Base-by-base conservation (phyloP, 768 basidiomycete genomes). In the Lactarius trivialis region DNA sequence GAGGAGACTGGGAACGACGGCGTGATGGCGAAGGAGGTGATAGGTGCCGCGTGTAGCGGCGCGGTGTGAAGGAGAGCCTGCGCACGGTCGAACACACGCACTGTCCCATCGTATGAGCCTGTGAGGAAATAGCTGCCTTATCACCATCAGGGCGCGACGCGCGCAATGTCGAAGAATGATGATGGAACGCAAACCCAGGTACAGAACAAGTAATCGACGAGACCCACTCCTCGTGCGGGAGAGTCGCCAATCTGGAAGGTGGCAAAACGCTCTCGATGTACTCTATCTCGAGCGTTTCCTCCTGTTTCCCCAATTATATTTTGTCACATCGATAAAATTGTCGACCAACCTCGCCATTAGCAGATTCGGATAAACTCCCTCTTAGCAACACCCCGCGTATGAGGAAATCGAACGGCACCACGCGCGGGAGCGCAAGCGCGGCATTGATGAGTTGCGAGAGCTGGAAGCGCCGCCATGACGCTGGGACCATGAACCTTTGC, bases 391-490 rank as follows among this genome's bases (percentile, higher is more conserved):
- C 84, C n/a, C 93, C 92, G 50, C 82, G 79, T 45, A 97, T 78
- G 50, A 99, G 74, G 73, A 98, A 98, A 73, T 99, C 95, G 71
- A 98, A 98, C 0, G 94, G 95, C 3, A 96, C 78, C 0, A 90
- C 85, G 58, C 83, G 83, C 0, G 80, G 72, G 19, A 89, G 82
- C 28, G 82, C 80, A 30, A 98, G 78, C 1, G 95, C 91, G 71
- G 97, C 97, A 77, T 99, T 99, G 61, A 99, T 85, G 48, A 98
- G 86, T 64, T 98, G 93, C 1, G 95, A 98, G 34, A 99, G 87
- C 69, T 98, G 96, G 73, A 90, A 98, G n/a, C 96, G 85, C 60
- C 82, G 84, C 94, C 94, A 98, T 73, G 82, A 76, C 1, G 85
- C 79, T 2, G 97, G 96, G 17, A 98, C 87, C 84, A 97, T 86